Base-by-base conservation (phyloP, 1,284 basidiomycete genomes). In the Boletus sp. region DNA sequence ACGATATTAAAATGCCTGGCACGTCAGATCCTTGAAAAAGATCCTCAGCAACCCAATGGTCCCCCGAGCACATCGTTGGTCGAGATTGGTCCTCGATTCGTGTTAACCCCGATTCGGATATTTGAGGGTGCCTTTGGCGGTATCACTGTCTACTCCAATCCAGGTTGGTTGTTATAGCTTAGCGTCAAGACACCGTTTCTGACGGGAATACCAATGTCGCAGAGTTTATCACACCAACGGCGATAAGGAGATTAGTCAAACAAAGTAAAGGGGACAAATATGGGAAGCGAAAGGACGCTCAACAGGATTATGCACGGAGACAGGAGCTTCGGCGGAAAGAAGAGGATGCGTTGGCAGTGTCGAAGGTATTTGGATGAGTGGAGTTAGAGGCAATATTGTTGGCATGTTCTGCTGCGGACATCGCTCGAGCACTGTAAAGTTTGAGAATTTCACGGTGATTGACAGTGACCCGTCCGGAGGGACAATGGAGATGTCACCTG, bases 51-150 rank as follows among this genome's bases (percentile, higher is more conserved):
- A 64, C 86, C 88, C 4, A 89, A 85, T 65, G 86, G 84, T 6
- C 84, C 84, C 7, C 89, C 92, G 2, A 84, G 89, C 61, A 94
- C 84, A 53, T 86, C 88, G 18, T 81, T 98, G 22, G 84, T 95
- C 27, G 95, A 98, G 77, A 98, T 99, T 63, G 97, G 97, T 7
- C 97, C 97, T 24, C 87, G 97, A 49, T 97, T 99, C 74, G 97
- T 99, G 37, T 80, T 99, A 53, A 97, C 94, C 41, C 97, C 97
- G 8, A 98, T 99, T 69, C 89, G 94, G 57, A 96, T 99, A 63
- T 99, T 99, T 71, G 97, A 99, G 75, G 97, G 97, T 33, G 93
- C 93, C 8, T 98, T 98, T 75, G 85, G 88, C 59, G 97, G 97
- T 18, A 93, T 94, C 27, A 98, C 95, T 4, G 88, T 99, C 18